phyloP scores from a whole-genome alignment of 176 grass and related monocot genomes.

The Rhynchospora tenuis region DNA sequence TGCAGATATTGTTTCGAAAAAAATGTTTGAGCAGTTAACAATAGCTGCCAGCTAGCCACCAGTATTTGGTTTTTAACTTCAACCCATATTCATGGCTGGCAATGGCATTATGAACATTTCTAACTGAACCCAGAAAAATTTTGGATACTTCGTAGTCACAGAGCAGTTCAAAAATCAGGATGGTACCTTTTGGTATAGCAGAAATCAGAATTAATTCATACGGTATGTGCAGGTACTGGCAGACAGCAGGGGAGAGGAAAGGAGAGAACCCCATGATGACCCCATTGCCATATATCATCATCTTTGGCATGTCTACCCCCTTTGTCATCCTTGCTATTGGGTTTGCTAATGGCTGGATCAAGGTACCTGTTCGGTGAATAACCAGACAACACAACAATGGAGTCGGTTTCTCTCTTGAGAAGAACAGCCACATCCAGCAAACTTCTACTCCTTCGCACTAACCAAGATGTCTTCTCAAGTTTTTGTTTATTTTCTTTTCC shows the following conservation, averaged over 20 bases:
- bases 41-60: not conserved
- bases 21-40: not conserved
- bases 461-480: not conserved
- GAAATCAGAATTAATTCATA: not conserved
- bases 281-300: slow-evolving; percentile 80
- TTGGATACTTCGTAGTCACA: not conserved
- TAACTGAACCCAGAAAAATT: not conserved
- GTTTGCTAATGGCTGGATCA: slow-evolving; percentile 91
- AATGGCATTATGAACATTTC: not conserved
- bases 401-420: not conserved
- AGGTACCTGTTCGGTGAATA: slow-evolving; percentile 50
- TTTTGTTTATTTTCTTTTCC: slow-evolving; percentile 18
- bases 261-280: slow-evolving; percentile 97
- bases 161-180: not conserved
- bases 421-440: not conserved
- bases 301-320: slow-evolving; percentile 88
- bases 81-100: not conserved
- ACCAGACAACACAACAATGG: not conserved
- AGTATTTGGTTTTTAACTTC: not conserved
- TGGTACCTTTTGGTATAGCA: not conserved
- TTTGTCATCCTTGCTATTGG: slow-evolving; percentile 94
- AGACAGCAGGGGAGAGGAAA: slow-evolving; percentile 80
- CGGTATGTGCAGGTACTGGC: slow-evolving; percentile 66
- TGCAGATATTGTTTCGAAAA: not conserved
- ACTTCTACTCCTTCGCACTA: not conserved